These are phyloP conservation scores for Colletotrichum australisinense DNA, from an alignment of 2,329 filamentous ascomycete genomes.

Conservation along the genomic window DNA sequence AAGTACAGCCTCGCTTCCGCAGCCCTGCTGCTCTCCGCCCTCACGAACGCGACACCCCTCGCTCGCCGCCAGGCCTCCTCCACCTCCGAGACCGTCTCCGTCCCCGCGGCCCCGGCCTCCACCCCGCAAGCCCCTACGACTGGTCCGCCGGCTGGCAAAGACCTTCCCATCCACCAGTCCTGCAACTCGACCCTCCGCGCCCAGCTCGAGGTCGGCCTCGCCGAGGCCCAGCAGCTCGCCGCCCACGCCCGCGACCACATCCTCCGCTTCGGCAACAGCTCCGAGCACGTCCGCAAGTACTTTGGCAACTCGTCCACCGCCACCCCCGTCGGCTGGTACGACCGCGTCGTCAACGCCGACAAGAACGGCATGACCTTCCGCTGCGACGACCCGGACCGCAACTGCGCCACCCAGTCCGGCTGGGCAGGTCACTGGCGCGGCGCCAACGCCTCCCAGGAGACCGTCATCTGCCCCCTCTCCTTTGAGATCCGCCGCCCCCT, in stretches of 20 bases:
- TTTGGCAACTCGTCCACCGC: conserved; percentile 71
- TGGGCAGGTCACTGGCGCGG: conserved; percentile 79
- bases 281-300: conserved; percentile 72
- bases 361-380: conserved; percentile 70
- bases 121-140: conserved; percentile 42
- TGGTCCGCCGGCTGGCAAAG: conserved; percentile 48
- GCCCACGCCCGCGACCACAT: conserved; percentile 73
- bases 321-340: conserved; percentile 71
- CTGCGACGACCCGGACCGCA: conserved; percentile 75
- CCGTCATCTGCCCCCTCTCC: conserved; percentile 75
- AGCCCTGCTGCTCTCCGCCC: conserved; percentile 40
- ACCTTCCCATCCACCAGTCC: conserved; percentile 68
- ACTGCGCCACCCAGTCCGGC: conserved; percentile 64
- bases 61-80: conserved; percentile 35
- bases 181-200: conserved; percentile 72
- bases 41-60: conserved; percentile 42
- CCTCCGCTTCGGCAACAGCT: conserved; percentile 66
- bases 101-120: conserved; percentile 33
- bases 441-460: conserved; percentile 72
- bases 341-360: conserved; percentile 69
- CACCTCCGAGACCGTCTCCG: conserved; percentile 34
- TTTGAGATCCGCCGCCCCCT: conserved; percentile 69
- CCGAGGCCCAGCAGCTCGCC: conserved; percentile 68
- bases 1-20: conserved; percentile 30
- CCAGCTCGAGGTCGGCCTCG: conserved; percentile 67